Conservation (phyloP, 352 stramenopile species). For the Phytophthora sp. region DNA sequence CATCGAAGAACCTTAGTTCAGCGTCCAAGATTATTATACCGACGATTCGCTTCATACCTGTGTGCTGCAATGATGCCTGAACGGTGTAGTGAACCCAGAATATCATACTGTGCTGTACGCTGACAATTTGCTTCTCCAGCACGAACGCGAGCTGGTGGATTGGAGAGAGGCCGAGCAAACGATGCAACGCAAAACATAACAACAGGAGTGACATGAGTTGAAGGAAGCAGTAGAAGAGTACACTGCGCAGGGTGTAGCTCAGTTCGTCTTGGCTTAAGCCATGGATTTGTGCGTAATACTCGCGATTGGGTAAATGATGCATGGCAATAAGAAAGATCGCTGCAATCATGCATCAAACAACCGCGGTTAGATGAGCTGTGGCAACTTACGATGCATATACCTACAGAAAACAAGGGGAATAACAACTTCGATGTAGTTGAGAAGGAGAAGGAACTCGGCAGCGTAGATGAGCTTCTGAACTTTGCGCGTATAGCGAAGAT, state of each 20-base stretch:
- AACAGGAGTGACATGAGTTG: slow-evolving; percentile 7
- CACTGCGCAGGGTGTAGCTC: background rate
- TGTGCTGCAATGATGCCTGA: slow-evolving; percentile 2
- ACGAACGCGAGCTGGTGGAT: slow-evolving; percentile 44
- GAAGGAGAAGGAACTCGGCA: slow-evolving; percentile 18
- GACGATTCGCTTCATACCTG: background rate
- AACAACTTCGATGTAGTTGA: slow-evolving; percentile 29
- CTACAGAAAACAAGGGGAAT: slow-evolving; percentile 24
- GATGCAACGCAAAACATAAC: background rate
- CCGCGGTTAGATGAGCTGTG: background rate
- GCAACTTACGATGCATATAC: background rate
- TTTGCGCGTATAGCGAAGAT: background rate
- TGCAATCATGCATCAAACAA: too few relatives aligned
- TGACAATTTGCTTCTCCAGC: slow-evolving; percentile 23
- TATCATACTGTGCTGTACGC: slow-evolving; percentile 33
- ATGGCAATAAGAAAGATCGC: slow-evolving; percentile 7
- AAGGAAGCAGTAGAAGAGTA: slow-evolving; percentile 5
- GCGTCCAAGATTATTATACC: background rate
- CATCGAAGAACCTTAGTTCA: background rate
- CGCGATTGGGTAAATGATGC: slow-evolving; percentile 16
- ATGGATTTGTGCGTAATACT: slow-evolving; percentile 5
- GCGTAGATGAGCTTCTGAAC: slow-evolving; percentile 15
- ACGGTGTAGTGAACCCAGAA: slow-evolving; percentile 41
- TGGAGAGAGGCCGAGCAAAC: slow-evolving; percentile 3
- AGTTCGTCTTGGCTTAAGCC: background rate